Evolutionary conservation across 768 basidiomycete genomes (phyloP).

Genomic region (Mrakia blollopis): DNA sequence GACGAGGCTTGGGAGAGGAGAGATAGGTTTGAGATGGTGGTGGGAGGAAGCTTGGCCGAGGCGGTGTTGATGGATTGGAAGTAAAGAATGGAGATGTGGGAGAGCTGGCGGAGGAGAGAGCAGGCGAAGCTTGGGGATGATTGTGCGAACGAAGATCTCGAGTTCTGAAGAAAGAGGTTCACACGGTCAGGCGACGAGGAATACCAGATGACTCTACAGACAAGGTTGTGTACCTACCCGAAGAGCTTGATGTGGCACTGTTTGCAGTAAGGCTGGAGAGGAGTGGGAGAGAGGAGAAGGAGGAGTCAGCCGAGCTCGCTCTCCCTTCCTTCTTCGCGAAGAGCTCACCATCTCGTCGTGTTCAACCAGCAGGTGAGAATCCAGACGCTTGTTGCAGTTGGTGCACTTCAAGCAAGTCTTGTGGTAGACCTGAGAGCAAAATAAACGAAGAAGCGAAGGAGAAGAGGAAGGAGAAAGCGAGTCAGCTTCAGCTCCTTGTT

Average conservation of each 20-base stretch:
- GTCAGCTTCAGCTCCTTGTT: background rate
- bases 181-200: background rate
- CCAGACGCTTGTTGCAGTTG: conserved; percentile 41
- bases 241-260: conserved; percentile 14
- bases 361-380: conserved; percentile 40
- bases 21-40: conserved; percentile 34
- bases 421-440: conserved; percentile 37
- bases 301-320: background rate
- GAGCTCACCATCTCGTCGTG: conserved; percentile 38
- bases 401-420: conserved; percentile 42
- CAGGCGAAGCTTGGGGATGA: background rate
- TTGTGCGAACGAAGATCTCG: conserved; percentile 33
- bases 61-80: background rate
- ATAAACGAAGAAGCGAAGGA: too few species aligned
- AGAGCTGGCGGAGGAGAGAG: background rate
- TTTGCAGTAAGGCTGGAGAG: background rate
- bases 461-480: background rate
- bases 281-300: background rate
- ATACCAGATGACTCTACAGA: too few species aligned
- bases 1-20: conserved; percentile 21
- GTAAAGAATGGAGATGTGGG: background rate
- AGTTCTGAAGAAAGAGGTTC: conserved; percentile 33
- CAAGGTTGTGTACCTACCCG: background rate
- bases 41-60: conserved; percentile 37
- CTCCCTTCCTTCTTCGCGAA: background rate